A percentile compares a stretch with the other conserved stretches of the same genome.
These are phyloP conservation scores for Aspergillus neotritici DNA, from an alignment of 2,329 filamentous ascomycete species.

Conservation along the genomic window DNA sequence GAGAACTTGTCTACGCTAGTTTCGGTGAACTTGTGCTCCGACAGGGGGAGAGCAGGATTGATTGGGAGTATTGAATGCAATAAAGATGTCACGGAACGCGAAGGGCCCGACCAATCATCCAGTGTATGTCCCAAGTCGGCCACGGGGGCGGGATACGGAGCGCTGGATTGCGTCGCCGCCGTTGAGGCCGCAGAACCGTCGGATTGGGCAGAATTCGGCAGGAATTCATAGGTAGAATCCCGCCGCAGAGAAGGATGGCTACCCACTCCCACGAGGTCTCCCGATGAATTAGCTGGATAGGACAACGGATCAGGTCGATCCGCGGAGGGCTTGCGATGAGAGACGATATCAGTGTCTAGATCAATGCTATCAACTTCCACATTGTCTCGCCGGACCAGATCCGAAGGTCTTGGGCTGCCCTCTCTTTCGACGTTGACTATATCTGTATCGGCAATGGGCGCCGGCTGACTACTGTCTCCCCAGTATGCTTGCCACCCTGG, in stretches of 20 bases:
- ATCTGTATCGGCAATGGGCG: too few species aligned
- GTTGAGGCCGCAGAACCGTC: constrained; percentile 12
- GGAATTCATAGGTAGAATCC: constrained; percentile 6
- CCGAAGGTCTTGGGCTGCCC: too few species aligned
- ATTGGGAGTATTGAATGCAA: constrained; percentile 29
- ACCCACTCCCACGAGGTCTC: constrained; percentile 20
- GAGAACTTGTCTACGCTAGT: constrained; percentile 7
- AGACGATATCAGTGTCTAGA: constrained; percentile 6
- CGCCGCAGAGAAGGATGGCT: constrained; percentile 14
- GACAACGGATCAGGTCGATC: background rate
- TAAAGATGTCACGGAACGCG: constrained; percentile 19
- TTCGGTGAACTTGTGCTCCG: constrained; percentile 5
- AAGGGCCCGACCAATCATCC: constrained; percentile 9
- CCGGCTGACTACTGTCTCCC: too few species aligned
- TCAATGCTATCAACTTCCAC: constrained; percentile 15
- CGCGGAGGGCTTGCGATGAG: too few species aligned
- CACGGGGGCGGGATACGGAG: constrained; percentile 6
- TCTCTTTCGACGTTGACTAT: too few species aligned
- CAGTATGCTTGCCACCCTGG: too few species aligned
- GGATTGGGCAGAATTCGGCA: constrained; percentile 6
- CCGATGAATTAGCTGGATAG: constrained; percentile 10
- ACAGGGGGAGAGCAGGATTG: constrained; percentile 21
- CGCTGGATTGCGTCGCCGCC: constrained; percentile 12
- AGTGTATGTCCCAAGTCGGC: constrained; percentile 12
- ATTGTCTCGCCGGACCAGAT: background rate